Percentiles rank a stretch among this genome's conserved stretches.
Conservation (phyloP, 1,284 basidiomycete genomes). For the Tilletia setariae region DNA sequence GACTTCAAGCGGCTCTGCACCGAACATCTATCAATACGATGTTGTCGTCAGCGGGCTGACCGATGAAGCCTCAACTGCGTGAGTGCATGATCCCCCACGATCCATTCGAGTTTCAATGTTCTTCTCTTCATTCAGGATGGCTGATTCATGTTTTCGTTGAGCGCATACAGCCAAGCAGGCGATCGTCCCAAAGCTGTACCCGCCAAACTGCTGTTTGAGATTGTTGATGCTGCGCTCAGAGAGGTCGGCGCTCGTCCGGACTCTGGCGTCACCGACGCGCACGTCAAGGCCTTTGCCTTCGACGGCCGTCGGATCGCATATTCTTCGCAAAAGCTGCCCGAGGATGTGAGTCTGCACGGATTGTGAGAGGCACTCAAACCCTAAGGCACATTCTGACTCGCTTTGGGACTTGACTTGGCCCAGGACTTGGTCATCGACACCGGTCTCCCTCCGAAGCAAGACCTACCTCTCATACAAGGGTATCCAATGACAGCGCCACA, state of each 20-base stretch:
- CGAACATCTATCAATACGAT: slow-evolving; percentile 26
- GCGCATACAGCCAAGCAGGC: not conserved
- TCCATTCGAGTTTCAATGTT: not conserved
- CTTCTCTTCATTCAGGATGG: not conserved
- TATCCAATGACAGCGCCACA: slow-evolving; percentile 18
- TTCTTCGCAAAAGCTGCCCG: slow-evolving; percentile 16
- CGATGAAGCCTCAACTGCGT: not conserved
- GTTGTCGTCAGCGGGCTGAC: slow-evolving; percentile 27
- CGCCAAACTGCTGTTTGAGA: slow-evolving; percentile 17
- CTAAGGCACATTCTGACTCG: not conserved
- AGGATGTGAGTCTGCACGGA: slow-evolving; percentile 13
- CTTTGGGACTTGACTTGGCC: not conserved
- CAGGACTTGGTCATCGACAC: slow-evolving; percentile 22
- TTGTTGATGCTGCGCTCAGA: slow-evolving; percentile 21
- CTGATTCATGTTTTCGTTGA: not conserved
- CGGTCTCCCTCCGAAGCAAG: slow-evolving; percentile 26
- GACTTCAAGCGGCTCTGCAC: not conserved
- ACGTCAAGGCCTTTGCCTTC: slow-evolving; percentile 23
- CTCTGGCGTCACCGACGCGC: slow-evolving; percentile 25
- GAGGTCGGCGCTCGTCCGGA: slow-evolving; percentile 8
- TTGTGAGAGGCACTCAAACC: not conserved
- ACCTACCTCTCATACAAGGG: slow-evolving; percentile 21
- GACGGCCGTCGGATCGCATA: slow-evolving; percentile 32
- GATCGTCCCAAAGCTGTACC: slow-evolving; percentile 20
- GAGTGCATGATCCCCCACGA: not conserved